A percentile compares a stretch with the other conserved stretches of the same genome.
phyloP scores from a whole-genome alignment of 2,329 filamentous ascomycete species.

The Monilinia polystroma region DNA sequence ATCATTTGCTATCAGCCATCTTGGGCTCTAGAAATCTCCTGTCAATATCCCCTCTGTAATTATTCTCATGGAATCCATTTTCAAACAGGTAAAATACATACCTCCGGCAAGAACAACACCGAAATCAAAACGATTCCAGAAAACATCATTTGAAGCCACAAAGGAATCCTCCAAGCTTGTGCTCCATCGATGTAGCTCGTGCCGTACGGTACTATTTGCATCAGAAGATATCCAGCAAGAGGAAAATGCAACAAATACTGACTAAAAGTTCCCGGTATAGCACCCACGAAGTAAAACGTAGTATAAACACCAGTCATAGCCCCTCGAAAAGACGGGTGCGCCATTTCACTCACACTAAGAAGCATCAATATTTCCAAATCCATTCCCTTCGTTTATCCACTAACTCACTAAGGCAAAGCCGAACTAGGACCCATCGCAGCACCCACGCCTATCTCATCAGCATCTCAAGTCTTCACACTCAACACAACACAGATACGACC shows the following conservation, averaged over 20 bases:
- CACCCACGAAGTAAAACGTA: slow-evolving; percentile 33
- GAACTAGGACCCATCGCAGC: slow-evolving; percentile 23
- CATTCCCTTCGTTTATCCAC: slow-evolving; percentile 9
- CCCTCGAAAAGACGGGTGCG: slow-evolving; percentile 46
- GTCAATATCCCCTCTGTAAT: neutral
- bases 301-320: slow-evolving; percentile 40
- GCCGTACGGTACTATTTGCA: slow-evolving; percentile 13
- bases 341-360: slow-evolving; percentile 48
- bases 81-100: slow-evolving; percentile 24
- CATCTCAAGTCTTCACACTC: neutral
- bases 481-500: neutral
- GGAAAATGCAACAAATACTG: rapidly evolving
- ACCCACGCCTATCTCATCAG: slow-evolving; percentile 37
- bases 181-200: slow-evolving; percentile 20
- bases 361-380: neutral
- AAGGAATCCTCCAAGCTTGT: slow-evolving; percentile 40
- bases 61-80: neutral
- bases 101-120: slow-evolving; percentile 54
- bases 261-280: slow-evolving; percentile 29
- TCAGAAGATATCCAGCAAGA: neutral
- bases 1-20: slow-evolving; percentile 57
- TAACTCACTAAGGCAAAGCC: slow-evolving; percentile 27
- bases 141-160: slow-evolving; percentile 39
- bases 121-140: slow-evolving; percentile 38
- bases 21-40: slow-evolving; percentile 40